Evolutionary conservation across 805 yeast species (phyloP).

Genomic region (Starmerella etchellsii): DNA sequence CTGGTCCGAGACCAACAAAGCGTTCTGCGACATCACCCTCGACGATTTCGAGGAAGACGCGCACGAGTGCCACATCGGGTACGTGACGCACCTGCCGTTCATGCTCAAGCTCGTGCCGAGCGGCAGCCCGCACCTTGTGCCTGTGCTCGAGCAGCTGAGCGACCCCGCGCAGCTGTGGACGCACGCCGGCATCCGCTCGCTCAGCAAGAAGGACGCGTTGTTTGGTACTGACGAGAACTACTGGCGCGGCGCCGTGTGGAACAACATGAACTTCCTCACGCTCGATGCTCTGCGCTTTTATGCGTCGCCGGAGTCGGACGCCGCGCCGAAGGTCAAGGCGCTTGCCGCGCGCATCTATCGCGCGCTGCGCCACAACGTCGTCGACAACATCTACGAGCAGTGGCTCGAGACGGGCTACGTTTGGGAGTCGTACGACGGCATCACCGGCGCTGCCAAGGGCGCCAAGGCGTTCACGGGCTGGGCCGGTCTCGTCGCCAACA

Average conservation of each 20-base stretch:
- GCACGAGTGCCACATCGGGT: slow-evolving; percentile 80
- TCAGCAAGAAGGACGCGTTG: slow-evolving; percentile 50
- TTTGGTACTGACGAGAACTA: slow-evolving; percentile 79
- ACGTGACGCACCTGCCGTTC: slow-evolving; percentile 77
- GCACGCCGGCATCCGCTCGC: slow-evolving; percentile 64
- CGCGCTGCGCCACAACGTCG: slow-evolving; percentile 51
- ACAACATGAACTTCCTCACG: slow-evolving; percentile 74
- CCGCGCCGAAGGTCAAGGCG: slow-evolving; percentile 21
- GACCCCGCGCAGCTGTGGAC: slow-evolving; percentile 70
- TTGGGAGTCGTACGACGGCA: slow-evolving; percentile 82
- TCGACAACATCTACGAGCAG: slow-evolving; percentile 51
- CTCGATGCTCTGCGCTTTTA: slow-evolving; percentile 60
- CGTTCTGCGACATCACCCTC: slow-evolving; percentile 75
- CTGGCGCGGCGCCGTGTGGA: slow-evolving; percentile 94
- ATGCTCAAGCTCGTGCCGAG: slow-evolving; percentile 48
- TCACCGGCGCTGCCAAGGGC: slow-evolving; percentile 61
- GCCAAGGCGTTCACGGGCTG: slow-evolving; percentile 89
- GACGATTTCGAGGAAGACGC: slow-evolving; percentile 55
- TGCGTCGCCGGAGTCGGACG: slow-evolving; percentile 26
- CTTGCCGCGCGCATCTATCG: slow-evolving; percentile 41
- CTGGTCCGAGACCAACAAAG: slow-evolving; percentile 55
- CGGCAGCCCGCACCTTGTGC: slow-evolving; percentile 34
- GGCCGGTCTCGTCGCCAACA: slow-evolving; percentile 69
- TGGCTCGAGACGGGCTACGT: slow-evolving; percentile 69
- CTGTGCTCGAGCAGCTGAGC: slow-evolving; percentile 43